These are phyloP conservation scores for Endotrypanum monterogeii DNA, from an alignment of 208 protist species.

Conservation along the genomic window DNA sequence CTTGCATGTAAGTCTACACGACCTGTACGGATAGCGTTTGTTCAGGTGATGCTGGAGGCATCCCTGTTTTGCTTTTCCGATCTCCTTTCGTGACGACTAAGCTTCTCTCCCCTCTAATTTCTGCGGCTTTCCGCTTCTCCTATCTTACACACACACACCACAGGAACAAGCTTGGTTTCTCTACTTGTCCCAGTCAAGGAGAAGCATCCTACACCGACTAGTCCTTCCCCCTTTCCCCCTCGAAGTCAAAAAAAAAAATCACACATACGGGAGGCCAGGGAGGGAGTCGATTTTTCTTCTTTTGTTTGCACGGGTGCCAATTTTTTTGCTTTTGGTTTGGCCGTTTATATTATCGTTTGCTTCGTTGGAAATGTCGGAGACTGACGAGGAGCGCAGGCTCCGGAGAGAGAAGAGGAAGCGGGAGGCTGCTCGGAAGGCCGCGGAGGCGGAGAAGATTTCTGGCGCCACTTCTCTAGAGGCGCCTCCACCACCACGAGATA, in stretches of 20 bases:
- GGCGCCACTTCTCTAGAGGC: not conserved
- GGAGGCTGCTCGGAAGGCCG: constrained; percentile 33
- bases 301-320: no score
- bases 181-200: not conserved
- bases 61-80: no score
- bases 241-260: not conserved
- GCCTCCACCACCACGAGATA: not conserved
- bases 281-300: not conserved
- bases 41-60: no score
- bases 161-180: not conserved
- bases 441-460: constrained; percentile 1
- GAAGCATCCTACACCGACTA: not conserved
- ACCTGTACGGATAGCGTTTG: no score
- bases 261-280: not conserved
- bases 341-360: not conserved
- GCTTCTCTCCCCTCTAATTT: no score
- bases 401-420: constrained; percentile 53
- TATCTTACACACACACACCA: constrained; percentile 2
- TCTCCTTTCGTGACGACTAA: no score
- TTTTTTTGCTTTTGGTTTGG: no score
- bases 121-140: no score
- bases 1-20: no score
- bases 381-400: constrained; percentile 52
- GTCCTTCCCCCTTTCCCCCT: not conserved
- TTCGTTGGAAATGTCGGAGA: constrained; percentile 10